These are phyloP conservation scores for Penicillium sp. DNA, from an alignment of 2,329 filamentous ascomycete species.

Conservation along the genomic window DNA sequence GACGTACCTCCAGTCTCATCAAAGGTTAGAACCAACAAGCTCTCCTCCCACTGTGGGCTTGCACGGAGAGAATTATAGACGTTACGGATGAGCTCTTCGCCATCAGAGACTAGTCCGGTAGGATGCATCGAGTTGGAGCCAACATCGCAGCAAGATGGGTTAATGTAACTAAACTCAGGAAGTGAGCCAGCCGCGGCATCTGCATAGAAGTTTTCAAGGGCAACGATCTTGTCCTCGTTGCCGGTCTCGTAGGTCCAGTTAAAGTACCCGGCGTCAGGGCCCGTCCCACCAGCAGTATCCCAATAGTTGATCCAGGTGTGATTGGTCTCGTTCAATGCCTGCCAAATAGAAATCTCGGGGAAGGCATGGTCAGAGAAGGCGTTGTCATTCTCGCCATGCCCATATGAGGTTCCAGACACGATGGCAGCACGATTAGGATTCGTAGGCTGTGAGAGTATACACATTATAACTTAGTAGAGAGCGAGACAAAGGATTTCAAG, in stretches of 20 bases:
- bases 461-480: neutral
- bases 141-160: constrained; percentile 33
- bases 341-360: constrained; percentile 38
- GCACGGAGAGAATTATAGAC: constrained; percentile 45
- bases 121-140: constrained; percentile 48
- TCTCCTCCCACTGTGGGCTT: constrained; percentile 46
- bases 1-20: constrained; percentile 49
- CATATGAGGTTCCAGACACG: constrained; percentile 38
- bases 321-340: constrained; percentile 38
- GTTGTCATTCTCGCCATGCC: constrained; percentile 36
- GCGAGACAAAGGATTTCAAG: neutral
- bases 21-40: constrained; percentile 46
- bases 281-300: constrained; percentile 40
- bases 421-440: constrained; percentile 36
- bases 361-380: constrained; percentile 31
- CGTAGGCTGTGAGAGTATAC: constrained; percentile 24
- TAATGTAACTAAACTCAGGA: constrained; percentile 47
- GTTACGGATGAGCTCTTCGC: constrained; percentile 44
- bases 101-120: constrained; percentile 40
- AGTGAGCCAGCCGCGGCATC: constrained; percentile 45
- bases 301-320: constrained; percentile 48
- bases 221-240: constrained; percentile 17
- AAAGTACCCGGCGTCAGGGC: constrained; percentile 44
- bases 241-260: constrained; percentile 38
- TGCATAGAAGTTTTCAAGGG: constrained; percentile 38